Evolutionary conservation across 2,329 filamentous ascomycete genomes (phyloP), one percentile per base, ranked within the genome.

Genomic region (Colletotrichum tabaci): DNA sequence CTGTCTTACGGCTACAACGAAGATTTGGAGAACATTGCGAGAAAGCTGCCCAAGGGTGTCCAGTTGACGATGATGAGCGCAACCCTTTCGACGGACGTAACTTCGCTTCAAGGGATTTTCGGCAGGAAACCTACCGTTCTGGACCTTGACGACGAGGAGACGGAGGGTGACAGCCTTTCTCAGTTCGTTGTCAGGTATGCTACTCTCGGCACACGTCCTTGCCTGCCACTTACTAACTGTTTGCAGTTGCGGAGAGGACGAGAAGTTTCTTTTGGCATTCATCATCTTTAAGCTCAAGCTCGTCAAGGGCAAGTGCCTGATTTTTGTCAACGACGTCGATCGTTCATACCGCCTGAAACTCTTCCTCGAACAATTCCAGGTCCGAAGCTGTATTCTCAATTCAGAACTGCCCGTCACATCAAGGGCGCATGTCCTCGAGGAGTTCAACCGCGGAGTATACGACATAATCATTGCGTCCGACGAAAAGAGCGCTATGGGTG

Each of bases 381-480:
- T 98, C 79, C 93, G 94, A 80, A 96, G 94, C 77, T 97, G 94
- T 82, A 94, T 98, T 38, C 85, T 99, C 50, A 99, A 99, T 83
- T 96, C 94, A 1, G 96, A 99, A 79, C 84, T 99, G 46, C 96
- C 96, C 0, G 92, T 98, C 75, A 98, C 98, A 78, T 96, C 94
- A 1, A 89, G 96, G 71, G 91, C 98, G 49, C 96, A 99, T 79
- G 95, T 98, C 2, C 96, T 99, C 3, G 93, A 98, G 77, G 95
- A 98, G 80, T 99, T 99, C 84, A 99, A 98, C 85, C 93, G 94
- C 82, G 94, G 94, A 64, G 91, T 98, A 8, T 99, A 99, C 86
- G 96, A 99, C 77, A 98, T 98, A 73, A 95, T 99, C 75, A 98
- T 99, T 77, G 96, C 96, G 0, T 95, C 94, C 0, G 96, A 99